phyloP scores from a whole-genome alignment of 2,329 filamentous ascomycete genomes.

The Purpureocillium takamizusanense region DNA sequence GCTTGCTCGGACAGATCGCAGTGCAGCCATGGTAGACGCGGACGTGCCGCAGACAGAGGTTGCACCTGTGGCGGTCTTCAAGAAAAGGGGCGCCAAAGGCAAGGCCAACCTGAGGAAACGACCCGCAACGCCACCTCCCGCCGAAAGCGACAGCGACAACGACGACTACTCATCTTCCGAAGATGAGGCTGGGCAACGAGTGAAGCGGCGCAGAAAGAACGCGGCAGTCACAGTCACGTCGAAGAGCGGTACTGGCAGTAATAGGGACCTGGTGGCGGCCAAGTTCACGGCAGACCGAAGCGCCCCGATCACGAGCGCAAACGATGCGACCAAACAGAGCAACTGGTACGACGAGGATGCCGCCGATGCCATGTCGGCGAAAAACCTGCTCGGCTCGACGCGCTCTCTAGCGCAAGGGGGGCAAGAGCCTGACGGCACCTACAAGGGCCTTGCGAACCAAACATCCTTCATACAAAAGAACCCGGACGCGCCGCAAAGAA shows the following conservation, averaged over 20 bases:
- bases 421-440: conserved; percentile 52
- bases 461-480: conserved; percentile 73
- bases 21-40: conserved; percentile 1
- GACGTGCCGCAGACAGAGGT: background rate
- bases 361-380: conserved; percentile 32
- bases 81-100: conserved; percentile 70
- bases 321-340: conserved; percentile 81
- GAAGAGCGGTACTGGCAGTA: conserved; percentile 27
- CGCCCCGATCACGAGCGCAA: conserved; percentile 54
- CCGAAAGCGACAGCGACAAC: conserved; percentile 48
- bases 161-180: conserved; percentile 61
- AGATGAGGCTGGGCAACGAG: conserved; percentile 63
- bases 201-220: conserved; percentile 69
- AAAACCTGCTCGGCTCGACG: conserved; percentile 52
- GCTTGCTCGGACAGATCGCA: too few species aligned
- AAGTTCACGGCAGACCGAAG: conserved; percentile 53
- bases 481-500: conserved; percentile 58
- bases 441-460: conserved; percentile 67
- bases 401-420: conserved; percentile 27
- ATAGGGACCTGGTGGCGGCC: conserved; percentile 36
- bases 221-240: conserved; percentile 58
- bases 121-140: conserved; percentile 66
- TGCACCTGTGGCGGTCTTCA: conserved; percentile 63
- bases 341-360: conserved; percentile 83
- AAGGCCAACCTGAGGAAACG: conserved; percentile 76